Conservation (phyloP, 225 moss, liverwort and hornwort genomes). For the Physcomitrellopsis africana region DNA sequence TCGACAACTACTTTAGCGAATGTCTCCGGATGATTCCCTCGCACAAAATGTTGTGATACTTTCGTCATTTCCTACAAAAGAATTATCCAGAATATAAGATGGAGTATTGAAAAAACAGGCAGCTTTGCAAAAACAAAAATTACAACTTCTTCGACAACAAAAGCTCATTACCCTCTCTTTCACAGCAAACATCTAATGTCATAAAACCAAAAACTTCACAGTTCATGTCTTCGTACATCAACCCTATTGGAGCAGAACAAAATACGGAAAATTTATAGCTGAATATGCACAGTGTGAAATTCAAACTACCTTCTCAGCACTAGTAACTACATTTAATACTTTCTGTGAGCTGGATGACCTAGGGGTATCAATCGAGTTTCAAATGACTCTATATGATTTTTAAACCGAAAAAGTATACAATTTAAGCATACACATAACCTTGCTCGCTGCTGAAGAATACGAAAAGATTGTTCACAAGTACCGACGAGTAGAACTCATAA, state of each 20-base stretch:
- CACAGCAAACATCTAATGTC: no score
- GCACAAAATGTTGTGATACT: slow-evolving; percentile 85
- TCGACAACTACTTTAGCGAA: slow-evolving; percentile 76
- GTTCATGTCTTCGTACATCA: no score
- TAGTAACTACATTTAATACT: no score
- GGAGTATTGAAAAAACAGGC: background rate
- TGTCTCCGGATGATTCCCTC: slow-evolving; percentile 82
- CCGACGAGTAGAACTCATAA: slow-evolving; percentile 6
- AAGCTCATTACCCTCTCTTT: no score
- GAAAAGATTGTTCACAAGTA: background rate
- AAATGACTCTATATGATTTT: no score
- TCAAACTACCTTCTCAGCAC: no score
- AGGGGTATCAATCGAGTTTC: no score
- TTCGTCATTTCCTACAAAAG: slow-evolving; percentile 84
- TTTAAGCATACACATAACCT: background rate
- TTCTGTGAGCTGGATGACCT: no score
- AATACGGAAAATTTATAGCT: no score
- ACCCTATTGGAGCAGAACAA: no score
- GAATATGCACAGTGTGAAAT: no score
- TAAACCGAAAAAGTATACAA: background rate
- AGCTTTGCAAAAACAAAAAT: background rate
- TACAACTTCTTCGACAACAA: background rate
- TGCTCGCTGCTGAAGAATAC: slow-evolving; percentile 14
- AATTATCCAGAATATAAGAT: background rate
- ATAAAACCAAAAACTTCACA: no score